A percentile compares a stretch with the other conserved stretches of the same genome.
Conservation (phyloP, 768 basidiomycete species). For the Leccinum boreale region DNA sequence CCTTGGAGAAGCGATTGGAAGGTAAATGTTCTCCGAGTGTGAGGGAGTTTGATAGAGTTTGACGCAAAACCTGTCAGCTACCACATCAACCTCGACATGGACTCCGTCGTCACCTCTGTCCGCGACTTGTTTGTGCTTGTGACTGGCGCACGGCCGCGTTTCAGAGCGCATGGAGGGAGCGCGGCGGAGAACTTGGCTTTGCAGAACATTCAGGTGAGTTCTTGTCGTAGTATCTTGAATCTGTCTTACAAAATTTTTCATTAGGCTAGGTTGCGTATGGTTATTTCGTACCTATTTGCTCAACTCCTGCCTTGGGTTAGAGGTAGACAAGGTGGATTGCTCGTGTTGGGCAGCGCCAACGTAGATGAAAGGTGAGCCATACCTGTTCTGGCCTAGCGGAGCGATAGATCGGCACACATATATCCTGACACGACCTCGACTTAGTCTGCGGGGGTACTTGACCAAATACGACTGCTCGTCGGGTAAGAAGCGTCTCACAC, state of each 20-base stretch:
- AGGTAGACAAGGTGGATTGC: constrained; percentile 77
- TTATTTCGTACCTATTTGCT: constrained; percentile 91
- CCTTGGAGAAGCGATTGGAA: constrained; percentile 84
- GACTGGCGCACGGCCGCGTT: constrained; percentile 69
- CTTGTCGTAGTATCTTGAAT: not conserved
- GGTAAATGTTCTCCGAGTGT: constrained; percentile 42
- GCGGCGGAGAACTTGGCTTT: constrained; percentile 90
- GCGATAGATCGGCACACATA: not conserved
- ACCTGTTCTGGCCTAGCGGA: not conserved
- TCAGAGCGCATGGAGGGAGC: constrained; percentile 83
- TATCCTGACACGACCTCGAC: not conserved
- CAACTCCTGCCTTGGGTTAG: constrained; percentile 92
- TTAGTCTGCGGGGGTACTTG: constrained; percentile 88
- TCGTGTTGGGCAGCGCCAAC: constrained; percentile 97
- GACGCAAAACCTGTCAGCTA: constrained; percentile 50
- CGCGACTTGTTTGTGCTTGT: constrained; percentile 80
- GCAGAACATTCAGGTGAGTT: constrained; percentile 87
- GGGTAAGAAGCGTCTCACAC: constrained; percentile 38
- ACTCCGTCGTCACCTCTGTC: constrained; percentile 81
- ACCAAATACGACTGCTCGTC: constrained; percentile 98
- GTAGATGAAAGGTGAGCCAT: constrained; percentile 88
- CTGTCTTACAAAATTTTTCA: not conserved
- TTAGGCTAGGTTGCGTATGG: constrained; percentile 91
- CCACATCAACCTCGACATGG: constrained; percentile 96
- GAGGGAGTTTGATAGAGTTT: not conserved